Base-by-base conservation (phyloP, 2,329 filamentous ascomycete species). In the Xylaria sp. region DNA sequence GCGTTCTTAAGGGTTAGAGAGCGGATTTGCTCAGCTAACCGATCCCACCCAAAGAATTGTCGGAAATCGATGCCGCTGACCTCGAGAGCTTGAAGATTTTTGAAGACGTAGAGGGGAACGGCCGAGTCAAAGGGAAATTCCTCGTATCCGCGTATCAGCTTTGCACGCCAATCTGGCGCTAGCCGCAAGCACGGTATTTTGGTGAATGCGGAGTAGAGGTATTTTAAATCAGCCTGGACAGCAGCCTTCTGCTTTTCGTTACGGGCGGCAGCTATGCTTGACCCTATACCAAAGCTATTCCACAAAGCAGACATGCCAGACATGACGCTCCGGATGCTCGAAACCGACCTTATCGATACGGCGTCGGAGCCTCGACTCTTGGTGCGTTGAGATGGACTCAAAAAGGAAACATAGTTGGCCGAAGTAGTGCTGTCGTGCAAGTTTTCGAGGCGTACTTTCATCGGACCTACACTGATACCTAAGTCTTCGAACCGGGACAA, bases 61-160 rank as follows among this genome's bases (percentile, higher is more conserved):
- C 96, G 90, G 78, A 97, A 98, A 81, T 99, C 96, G 78, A 98
- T 92, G 81, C 97, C 94, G 82, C 91, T 94, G 62, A 99, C 93
- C 80, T 99, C 96, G 72, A 99, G 86, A 25, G 93, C 92, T 81
- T 95, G 95, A 63, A 98, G 84, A 75, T 98, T 99, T 83, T 99
- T 98, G 87, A 99, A 98, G 9, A 93, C 92, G 79, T 97, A 92
- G n/a, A 99, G 85, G 23, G 96, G 96, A 35, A 99, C 96, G 23
- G 96, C 96, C 27, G 93, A 97, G 81, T 99, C 96, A 80, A 98
- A 98, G 2, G 96, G 96, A 74, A 98, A 99, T 81, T 98, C 95
- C 81, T 99, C 96, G 78, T 96, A 98, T 32, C 95, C 95, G 73
- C 91, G 88, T 74, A 99, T 98, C 69, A 98, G 84, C 62, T 92